Evolutionary conservation across 176 grass and related monocot species (phyloP).

Genomic region (bread wheat (Triticum aestivum)): DNA sequence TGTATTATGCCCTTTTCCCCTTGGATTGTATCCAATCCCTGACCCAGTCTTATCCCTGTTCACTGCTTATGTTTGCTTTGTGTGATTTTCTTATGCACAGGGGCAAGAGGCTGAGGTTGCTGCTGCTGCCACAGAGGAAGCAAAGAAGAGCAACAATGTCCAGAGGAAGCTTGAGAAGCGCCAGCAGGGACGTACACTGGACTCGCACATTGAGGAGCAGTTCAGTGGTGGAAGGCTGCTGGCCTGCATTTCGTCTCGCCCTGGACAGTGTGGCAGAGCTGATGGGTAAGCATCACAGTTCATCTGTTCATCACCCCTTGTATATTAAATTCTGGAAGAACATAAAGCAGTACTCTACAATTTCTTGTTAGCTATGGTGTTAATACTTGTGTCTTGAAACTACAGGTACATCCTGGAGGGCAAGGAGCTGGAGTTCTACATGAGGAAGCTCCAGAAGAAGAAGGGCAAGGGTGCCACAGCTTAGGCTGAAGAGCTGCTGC

Average conservation of each 20-base stretch:
- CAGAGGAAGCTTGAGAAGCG: constrained; percentile 77
- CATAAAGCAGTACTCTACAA: not conserved
- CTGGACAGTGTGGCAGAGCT: constrained; percentile 84
- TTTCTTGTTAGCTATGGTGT: not conserved
- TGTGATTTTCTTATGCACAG: not conserved
- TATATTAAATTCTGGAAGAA: not conserved
- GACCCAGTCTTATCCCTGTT: not conserved
- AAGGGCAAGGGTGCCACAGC: constrained; percentile 77
- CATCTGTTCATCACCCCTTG: not conserved
- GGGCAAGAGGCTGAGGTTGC: constrained; percentile 34
- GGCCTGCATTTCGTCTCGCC: constrained; percentile 84
- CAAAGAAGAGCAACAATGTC: constrained; percentile 80
- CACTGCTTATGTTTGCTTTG: not conserved
- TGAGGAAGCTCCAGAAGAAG: constrained; percentile 90
- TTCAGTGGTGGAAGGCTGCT: constrained; percentile 71
- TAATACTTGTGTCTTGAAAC: not conserved
- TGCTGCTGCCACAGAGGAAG: constrained; percentile 45
- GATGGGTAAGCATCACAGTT: constrained; percentile 47
- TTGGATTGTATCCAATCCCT: not conserved
- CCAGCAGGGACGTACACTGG: constrained; percentile 57
- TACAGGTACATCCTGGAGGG: constrained; percentile 84
- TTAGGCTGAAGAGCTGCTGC: constrained; percentile 14
- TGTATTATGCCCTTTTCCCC: not conserved
- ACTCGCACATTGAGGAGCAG: constrained; percentile 84
- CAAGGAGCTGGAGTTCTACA: constrained; percentile 90